phyloP scores from a whole-genome alignment of 768 basidiomycete species.

The Nevesoporus exiguus region DNA sequence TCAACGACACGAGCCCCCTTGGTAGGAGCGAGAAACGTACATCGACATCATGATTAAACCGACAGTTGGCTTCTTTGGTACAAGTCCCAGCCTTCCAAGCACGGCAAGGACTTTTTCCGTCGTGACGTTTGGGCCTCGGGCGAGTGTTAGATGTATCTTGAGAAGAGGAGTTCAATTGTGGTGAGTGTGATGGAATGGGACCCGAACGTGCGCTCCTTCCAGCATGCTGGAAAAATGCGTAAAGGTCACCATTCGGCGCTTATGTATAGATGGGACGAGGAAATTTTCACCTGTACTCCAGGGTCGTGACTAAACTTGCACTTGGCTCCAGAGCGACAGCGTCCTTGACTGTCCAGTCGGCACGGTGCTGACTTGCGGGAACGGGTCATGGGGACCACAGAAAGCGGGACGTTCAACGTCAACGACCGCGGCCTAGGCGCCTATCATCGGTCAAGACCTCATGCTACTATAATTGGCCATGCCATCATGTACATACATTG shows the following conservation, averaged over 20 bases:
- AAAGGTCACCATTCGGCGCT: background rate
- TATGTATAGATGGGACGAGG: background rate
- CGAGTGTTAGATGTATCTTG: conserved; percentile 12
- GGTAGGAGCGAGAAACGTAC: conserved; percentile 19
- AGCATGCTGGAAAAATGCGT: background rate
- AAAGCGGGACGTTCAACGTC: too few relatives aligned
- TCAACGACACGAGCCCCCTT: background rate
- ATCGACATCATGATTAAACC: conserved; percentile 33
- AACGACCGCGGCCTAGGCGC: too few relatives aligned
- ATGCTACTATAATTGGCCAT: too few relatives aligned
- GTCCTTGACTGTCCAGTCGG: conserved; percentile 21
- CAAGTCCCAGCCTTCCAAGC: conserved; percentile 40
- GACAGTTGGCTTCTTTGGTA: conserved; percentile 34
- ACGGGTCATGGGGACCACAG: too few relatives aligned
- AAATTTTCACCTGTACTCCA: conserved; percentile 1
- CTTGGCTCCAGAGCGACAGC: conserved; percentile 26
- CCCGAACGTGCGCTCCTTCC: background rate
- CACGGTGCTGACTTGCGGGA: conserved; percentile 17
- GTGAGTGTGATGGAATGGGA: background rate
- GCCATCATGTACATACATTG: too few relatives aligned
- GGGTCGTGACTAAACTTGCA: conserved; percentile 26
- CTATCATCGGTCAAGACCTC: too few relatives aligned
- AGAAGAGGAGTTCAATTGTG: background rate
- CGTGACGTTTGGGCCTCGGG: conserved; percentile 24
- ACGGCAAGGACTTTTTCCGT: conserved; percentile 20